phyloP scores from a whole-genome alignment of 2,329 filamentous ascomycete species.

The Aureobasidium sp. region DNA sequence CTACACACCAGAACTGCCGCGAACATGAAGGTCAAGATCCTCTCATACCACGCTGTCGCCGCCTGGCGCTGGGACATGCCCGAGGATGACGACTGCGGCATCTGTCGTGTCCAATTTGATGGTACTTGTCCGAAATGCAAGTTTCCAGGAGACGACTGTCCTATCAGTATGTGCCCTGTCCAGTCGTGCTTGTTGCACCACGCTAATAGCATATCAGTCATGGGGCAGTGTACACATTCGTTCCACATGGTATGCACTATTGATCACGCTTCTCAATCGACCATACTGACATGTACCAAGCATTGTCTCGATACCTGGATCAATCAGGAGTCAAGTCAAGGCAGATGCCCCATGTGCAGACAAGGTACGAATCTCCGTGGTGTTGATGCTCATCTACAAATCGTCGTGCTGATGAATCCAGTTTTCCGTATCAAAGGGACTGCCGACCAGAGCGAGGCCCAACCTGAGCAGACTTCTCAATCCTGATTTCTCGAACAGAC shows the following conservation, averaged over 20 bases:
- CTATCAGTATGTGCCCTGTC: conserved; percentile 59
- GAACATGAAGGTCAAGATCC: conserved; percentile 89
- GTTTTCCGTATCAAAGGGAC: conserved; percentile 29
- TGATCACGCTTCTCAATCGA: background rate
- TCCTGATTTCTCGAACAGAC: background rate
- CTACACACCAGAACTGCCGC: background rate
- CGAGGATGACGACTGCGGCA: conserved; percentile 86
- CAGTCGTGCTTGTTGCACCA: background rate
- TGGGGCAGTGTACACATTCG: conserved; percentile 92
- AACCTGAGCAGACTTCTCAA: background rate
- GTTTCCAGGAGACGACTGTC: conserved; percentile 94
- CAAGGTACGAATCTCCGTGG: conserved; percentile 46
- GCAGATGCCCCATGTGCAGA: conserved; percentile 95
- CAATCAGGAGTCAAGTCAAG: conserved; percentile 85
- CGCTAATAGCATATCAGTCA: conserved; percentile 53
- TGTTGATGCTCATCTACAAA: no score
- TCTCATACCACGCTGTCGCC: conserved; percentile 86
- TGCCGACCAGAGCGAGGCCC: conserved; percentile 18
- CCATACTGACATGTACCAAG: conserved; percentile 38
- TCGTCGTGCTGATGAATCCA: background rate
- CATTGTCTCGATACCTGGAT: conserved; percentile 97
- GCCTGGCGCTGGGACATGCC: conserved; percentile 98
- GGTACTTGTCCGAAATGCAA: conserved; percentile 97
- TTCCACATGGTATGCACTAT: conserved; percentile 77
- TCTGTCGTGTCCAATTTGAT: conserved; percentile 96